These are phyloP conservation scores for Flagelloscypha sp. DNA, from an alignment of 768 basidiomycete species.

Conservation along the genomic window DNA sequence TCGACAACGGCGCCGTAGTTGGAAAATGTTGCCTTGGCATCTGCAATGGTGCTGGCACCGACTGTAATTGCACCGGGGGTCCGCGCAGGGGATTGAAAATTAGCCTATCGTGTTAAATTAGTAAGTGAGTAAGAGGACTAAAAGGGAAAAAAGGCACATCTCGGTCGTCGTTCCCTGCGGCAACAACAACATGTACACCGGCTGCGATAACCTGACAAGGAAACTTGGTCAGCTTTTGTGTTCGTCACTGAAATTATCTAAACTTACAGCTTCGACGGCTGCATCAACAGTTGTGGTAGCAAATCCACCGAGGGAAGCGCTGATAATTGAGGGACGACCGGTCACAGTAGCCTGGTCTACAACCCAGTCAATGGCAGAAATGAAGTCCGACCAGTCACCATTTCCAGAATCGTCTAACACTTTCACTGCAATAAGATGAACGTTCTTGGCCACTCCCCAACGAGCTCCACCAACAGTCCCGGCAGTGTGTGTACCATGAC, in stretches of 20 bases:
- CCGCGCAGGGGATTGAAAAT: slow-evolving; percentile 25
- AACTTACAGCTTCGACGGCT: slow-evolving; percentile 22
- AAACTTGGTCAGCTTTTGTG: no score
- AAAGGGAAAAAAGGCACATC: no score
- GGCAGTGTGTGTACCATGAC: slow-evolving; percentile 69
- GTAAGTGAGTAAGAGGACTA: no score
- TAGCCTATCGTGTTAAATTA: slow-evolving; percentile 26
- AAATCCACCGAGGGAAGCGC: slow-evolving; percentile 29
- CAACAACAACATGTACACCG: slow-evolving; percentile 25
- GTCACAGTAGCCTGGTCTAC: slow-evolving; percentile 10
- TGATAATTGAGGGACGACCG: slow-evolving; percentile 24
- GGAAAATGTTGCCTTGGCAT: slow-evolving; percentile 26
- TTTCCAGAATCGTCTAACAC: slow-evolving; percentile 60
- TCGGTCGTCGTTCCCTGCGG: no score
- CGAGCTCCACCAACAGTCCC: slow-evolving; percentile 61
- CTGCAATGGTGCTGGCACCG: slow-evolving; percentile 29
- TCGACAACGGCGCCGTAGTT: slow-evolving; percentile 34
- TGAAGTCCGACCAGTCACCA: slow-evolving; percentile 65
- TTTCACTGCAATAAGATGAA: slow-evolving; percentile 56
- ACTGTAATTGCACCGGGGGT: slow-evolving; percentile 28
- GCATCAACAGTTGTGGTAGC: slow-evolving; percentile 20
- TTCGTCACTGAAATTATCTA: no score
- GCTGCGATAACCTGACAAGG: slow-evolving; percentile 21
- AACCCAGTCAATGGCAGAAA: slow-evolving; percentile 48
- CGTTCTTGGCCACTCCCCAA: slow-evolving; percentile 70